Evolutionary conservation across 1,139 yeast genomes (phyloP).

Genomic region (Saccharomyces hybrid): DNA sequence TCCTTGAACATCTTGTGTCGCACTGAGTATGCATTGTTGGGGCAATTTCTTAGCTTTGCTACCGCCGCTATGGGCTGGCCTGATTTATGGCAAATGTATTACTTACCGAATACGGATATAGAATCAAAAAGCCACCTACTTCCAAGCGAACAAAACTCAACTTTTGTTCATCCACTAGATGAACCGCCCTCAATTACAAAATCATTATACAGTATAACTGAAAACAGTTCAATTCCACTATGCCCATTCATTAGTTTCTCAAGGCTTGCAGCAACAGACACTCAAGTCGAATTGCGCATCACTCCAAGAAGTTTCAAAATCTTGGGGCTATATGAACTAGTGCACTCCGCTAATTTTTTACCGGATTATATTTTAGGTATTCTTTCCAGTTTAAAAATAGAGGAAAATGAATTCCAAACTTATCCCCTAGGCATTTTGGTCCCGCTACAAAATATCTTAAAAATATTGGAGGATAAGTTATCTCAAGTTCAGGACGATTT

Average conservation of each 20-base stretch:
- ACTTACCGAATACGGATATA: constrained; percentile 32
- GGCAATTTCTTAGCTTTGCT: constrained; percentile 52
- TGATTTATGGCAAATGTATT: constrained; percentile 53
- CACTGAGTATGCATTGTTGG: constrained; percentile 37
- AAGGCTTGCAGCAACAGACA: constrained; percentile 58
- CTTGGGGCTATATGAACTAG: constrained; percentile 52
- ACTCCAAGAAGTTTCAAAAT: constrained; percentile 60
- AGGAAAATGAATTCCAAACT: constrained; percentile 50
- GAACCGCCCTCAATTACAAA: constrained; percentile 31
- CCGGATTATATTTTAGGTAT: constrained; percentile 49
- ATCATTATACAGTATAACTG: constrained; percentile 29
- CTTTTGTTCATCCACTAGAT: constrained; percentile 28
- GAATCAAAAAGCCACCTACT: background rate
- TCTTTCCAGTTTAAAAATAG: constrained; percentile 50
- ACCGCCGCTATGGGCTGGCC: constrained; percentile 74
- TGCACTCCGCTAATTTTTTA: constrained; percentile 48
- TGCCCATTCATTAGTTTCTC: constrained; percentile 58
- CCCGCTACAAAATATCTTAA: constrained; percentile 56
- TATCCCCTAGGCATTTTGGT: constrained; percentile 66
- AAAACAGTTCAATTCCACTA: constrained; percentile 21
- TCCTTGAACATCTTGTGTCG: constrained; percentile 47
- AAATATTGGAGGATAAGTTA: constrained; percentile 50
- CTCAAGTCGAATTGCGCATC: constrained; percentile 48
- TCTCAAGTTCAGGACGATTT: constrained; percentile 48
- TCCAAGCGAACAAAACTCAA: background rate